Percentiles rank a stretch among this genome's conserved stretches.
Conservation (phyloP, 768 basidiomycete genomes). For the Russula compacta region DNA sequence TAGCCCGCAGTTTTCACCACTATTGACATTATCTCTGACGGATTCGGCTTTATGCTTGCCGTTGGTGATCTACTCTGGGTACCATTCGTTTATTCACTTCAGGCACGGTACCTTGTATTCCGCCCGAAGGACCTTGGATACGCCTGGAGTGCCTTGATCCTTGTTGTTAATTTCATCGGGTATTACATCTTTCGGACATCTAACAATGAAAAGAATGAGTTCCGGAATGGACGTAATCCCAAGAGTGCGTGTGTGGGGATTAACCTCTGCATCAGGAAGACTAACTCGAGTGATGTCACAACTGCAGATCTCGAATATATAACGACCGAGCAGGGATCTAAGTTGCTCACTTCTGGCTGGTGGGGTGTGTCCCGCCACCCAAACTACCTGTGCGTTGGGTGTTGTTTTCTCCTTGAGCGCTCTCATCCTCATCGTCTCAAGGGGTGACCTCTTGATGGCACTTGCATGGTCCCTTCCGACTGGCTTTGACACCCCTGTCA, state of each 20-base stretch:
- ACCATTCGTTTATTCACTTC: conserved; percentile 88
- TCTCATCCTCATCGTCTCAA: conserved; percentile 23
- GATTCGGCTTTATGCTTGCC: conserved; percentile 97
- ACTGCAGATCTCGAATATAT: conserved; percentile 64
- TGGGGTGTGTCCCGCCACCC: conserved; percentile 95
- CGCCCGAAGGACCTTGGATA: conserved; percentile 70
- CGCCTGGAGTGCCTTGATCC: conserved; percentile 43
- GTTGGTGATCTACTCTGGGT: conserved; percentile 92
- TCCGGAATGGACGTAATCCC: conserved; percentile 87
- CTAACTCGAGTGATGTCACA: background rate
- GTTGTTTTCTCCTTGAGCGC: background rate
- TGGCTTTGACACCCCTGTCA: conserved; percentile 85
- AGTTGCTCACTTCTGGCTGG: conserved; percentile 92
- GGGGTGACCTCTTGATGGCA: conserved; percentile 83
- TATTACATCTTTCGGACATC: conserved; percentile 86
- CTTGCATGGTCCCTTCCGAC: conserved; percentile 91
- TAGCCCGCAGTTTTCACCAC: conserved; percentile 85
- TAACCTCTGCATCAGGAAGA: background rate
- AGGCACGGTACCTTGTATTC: conserved; percentile 94
- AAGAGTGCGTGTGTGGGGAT: conserved; percentile 49
- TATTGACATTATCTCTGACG: conserved; percentile 97
- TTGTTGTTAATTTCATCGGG: conserved; percentile 59
- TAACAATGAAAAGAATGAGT: conserved; percentile 94
- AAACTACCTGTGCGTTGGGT: conserved; percentile 61
- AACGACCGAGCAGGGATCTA: conserved; percentile 77